phyloP scores from a whole-genome alignment of 2,329 filamentous ascomycete species.

The Didymella segeticola region DNA sequence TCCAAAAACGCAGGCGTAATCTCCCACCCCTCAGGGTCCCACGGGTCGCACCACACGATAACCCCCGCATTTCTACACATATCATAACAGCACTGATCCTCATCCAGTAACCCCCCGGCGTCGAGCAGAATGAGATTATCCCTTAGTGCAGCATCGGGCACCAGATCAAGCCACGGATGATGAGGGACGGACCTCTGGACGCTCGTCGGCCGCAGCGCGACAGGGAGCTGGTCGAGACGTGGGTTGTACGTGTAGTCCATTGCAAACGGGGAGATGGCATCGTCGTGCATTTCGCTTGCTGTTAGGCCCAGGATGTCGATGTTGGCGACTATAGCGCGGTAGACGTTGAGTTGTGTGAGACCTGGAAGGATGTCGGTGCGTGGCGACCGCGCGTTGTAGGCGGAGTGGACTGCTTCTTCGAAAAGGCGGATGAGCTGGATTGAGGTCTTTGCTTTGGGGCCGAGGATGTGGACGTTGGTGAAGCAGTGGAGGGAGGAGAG shows the following conservation, averaged over 20 bases:
- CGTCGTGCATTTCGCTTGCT: slow-evolving; percentile 7
- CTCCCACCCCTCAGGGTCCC: slow-evolving; percentile 11
- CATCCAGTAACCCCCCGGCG: slow-evolving; percentile 4
- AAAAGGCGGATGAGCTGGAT: neutral
- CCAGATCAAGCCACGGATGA: slow-evolving; percentile 62
- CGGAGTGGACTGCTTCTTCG: neutral
- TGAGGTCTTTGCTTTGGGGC: neutral
- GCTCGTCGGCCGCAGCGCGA: slow-evolving; percentile 56
- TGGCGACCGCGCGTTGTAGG: neutral
- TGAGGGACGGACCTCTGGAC: slow-evolving; percentile 58
- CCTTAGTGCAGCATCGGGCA: slow-evolving; percentile 62
- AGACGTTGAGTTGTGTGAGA: slow-evolving; percentile 11
- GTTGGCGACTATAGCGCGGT: slow-evolving; percentile 3
- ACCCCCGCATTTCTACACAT: slow-evolving; percentile 1
- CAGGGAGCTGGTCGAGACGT: neutral
- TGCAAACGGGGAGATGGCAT: slow-evolving; percentile 4
- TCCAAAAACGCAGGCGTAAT: slow-evolving; percentile 1
- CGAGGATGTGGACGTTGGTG: neutral
- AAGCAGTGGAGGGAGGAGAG: slow-evolving; percentile 3
- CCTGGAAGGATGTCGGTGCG: slow-evolving; percentile 3
- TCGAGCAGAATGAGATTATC: slow-evolving; percentile 54
- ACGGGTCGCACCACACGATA: slow-evolving; percentile 8
- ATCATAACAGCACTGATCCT: slow-evolving; percentile 1
- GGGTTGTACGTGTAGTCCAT: neutral
- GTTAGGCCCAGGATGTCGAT: slow-evolving; percentile 12